Percentiles rank a stretch among this genome's conserved stretches.
Conservation (phyloP, 2,329 filamentous ascomycete genomes). For the Diaporthe velutina region DNA sequence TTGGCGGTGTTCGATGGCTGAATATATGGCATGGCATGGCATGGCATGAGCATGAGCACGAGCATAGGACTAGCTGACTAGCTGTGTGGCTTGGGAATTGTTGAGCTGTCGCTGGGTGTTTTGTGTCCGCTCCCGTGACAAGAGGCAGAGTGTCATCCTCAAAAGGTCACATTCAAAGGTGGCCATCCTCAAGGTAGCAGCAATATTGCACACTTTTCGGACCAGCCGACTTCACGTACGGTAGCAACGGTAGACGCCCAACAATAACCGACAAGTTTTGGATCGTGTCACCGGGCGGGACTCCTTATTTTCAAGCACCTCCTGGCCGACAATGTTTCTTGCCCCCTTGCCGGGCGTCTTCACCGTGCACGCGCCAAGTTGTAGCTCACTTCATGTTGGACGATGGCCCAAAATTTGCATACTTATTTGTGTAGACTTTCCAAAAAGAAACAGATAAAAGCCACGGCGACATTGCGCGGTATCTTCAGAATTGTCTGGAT, state of each 20-base stretch:
- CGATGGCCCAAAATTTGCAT: no score
- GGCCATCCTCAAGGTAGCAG: not conserved
- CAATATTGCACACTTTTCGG: not conserved
- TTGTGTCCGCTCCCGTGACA: not conserved
- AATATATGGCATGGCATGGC: not conserved
- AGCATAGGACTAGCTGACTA: not conserved
- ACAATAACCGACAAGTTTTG: not conserved
- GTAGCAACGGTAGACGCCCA: not conserved
- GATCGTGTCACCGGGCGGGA: no score
- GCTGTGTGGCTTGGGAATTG: not conserved
- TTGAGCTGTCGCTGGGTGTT: not conserved
- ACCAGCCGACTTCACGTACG: no score
- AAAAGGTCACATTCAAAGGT: no score
- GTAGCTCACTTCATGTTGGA: not conserved
- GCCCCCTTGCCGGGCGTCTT: not conserved
- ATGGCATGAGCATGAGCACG: not conserved
- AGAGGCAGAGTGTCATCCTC: no score
- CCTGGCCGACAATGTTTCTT: not conserved
- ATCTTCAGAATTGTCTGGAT: not conserved
- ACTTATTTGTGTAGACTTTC: no score
- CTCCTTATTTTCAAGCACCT: not conserved
- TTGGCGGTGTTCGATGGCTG: not conserved
- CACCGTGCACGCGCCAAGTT: not conserved
- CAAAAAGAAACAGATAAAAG: not conserved
- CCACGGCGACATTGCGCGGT: not conserved